Evolutionary conservation across 345 rosid species (phyloP).

Genomic region (Gossypium ekmanianum): DNA sequence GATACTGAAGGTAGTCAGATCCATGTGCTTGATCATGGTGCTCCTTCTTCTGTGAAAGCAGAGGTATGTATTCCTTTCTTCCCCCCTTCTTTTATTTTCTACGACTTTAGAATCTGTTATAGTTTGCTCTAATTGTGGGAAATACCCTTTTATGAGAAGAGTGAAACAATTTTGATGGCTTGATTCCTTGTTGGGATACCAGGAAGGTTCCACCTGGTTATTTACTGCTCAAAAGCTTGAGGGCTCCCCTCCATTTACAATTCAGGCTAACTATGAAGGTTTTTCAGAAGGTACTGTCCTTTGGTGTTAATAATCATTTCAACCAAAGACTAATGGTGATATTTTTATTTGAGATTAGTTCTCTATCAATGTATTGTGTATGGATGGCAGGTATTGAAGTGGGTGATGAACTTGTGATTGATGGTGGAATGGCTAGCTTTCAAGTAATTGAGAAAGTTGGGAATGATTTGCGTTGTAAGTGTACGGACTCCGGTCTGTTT

Average conservation of each 20-base stretch:
- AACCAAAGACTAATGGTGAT: conserved; percentile 3
- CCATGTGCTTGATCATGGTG: conserved; percentile 69
- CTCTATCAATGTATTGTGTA: background rate
- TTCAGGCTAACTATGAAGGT: conserved; percentile 56
- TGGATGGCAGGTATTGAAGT: conserved; percentile 46
- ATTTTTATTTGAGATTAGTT: background rate
- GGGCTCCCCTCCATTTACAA: conserved; percentile 51
- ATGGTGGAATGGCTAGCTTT: conserved; percentile 79
- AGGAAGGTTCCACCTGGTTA: conserved; percentile 68
- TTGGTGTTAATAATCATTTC: background rate
- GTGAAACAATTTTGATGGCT: conserved; percentile 4
- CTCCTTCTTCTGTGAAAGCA: conserved; percentile 56
- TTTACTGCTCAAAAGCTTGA: conserved; percentile 49
- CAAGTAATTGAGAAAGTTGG: conserved; percentile 59
- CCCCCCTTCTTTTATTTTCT: background rate
- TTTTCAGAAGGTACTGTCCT: conserved; percentile 56
- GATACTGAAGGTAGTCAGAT: conserved; percentile 80
- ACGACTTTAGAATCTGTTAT: background rate
- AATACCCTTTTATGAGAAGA: background rate
- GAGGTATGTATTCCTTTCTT: conserved; percentile 30
- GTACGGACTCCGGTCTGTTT: conserved; percentile 61
- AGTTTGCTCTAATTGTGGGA: background rate
- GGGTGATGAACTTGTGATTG: conserved; percentile 67
- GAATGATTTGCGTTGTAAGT: conserved; percentile 52
- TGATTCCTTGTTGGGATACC: conserved; percentile 11